Evolutionary conservation across 345 rosid genomes (phyloP).

Genomic region (Noccaea caerulescens): DNA sequence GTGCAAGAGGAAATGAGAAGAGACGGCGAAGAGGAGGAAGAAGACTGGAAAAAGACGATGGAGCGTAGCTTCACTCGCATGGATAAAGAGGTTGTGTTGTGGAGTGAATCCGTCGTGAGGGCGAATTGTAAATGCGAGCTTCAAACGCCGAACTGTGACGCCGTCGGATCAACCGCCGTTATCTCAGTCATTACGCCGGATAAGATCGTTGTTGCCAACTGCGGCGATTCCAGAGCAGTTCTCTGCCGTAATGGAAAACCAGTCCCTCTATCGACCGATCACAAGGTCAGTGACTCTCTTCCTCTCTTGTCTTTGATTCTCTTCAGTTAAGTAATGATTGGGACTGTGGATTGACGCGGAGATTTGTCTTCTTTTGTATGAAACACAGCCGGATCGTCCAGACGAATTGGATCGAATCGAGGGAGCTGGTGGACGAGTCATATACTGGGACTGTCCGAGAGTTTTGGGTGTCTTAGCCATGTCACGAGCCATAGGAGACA

Average conservation of each 20-base stretch:
- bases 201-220: slow-evolving; percentile 72
- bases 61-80: slow-evolving; percentile 65
- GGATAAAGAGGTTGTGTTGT: slow-evolving; percentile 55
- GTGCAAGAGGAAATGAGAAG: slow-evolving; percentile 48
- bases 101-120: slow-evolving; percentile 16
- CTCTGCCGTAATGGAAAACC: slow-evolving; percentile 74
- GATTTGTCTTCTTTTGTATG: neutral
- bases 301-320: neutral
- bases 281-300: slow-evolving; percentile 54
- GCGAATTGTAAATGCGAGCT: slow-evolving; percentile 63
- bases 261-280: slow-evolving; percentile 72
- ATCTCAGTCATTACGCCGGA: slow-evolving; percentile 65
- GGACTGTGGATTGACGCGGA: neutral
- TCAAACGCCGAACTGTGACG: slow-evolving; percentile 61
- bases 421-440: slow-evolving; percentile 77
- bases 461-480: slow-evolving; percentile 79
- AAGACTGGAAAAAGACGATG: slow-evolving; percentile 54
- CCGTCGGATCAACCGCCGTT: slow-evolving; percentile 91
- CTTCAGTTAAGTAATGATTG: too few species aligned
- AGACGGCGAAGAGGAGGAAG: slow-evolving; percentile 22
- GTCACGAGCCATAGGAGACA: slow-evolving; percentile 93
- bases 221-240: slow-evolving; percentile 92
- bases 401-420: slow-evolving; percentile 79
- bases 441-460: slow-evolving; percentile 83
- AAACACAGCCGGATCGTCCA: slow-evolving; percentile 80